These are phyloP conservation scores for Pyricularia pennisetigena DNA, from an alignment of 2,329 filamentous ascomycete genomes.

Conservation along the genomic window DNA sequence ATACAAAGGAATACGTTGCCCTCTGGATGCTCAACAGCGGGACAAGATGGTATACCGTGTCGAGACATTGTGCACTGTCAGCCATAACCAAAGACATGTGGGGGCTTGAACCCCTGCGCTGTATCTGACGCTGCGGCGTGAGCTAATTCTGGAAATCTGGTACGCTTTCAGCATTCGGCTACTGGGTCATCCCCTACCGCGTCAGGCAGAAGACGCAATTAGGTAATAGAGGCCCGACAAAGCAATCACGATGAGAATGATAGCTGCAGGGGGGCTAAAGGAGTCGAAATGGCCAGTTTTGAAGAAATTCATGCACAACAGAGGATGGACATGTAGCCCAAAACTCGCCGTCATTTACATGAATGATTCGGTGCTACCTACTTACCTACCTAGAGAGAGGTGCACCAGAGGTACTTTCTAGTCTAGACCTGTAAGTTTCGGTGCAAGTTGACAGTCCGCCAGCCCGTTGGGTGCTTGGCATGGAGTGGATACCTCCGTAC, in stretches of 20 bases:
- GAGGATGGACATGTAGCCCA: too few relatives aligned
- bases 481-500: background rate
- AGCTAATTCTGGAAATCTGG: background rate
- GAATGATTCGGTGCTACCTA: background rate
- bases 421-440: background rate
- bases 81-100: background rate
- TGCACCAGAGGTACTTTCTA: too few relatives aligned
- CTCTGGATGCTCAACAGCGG: background rate
- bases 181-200: background rate
- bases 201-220: background rate
- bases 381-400: too few relatives aligned
- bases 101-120: slow-evolving; percentile 2
- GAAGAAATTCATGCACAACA: background rate
- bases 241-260: background rate
- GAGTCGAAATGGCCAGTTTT: background rate
- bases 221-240: background rate
- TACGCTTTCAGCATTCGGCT: background rate
- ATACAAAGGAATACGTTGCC: slow-evolving; percentile 3
- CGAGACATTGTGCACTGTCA: background rate
- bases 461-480: background rate
- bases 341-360: background rate
- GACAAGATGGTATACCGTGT: background rate
- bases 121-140: background rate
- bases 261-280: background rate
- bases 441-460: background rate